Conservation (phyloP, 192 early-diverging fungal genomes). For the Diversispora epigaea region DNA sequence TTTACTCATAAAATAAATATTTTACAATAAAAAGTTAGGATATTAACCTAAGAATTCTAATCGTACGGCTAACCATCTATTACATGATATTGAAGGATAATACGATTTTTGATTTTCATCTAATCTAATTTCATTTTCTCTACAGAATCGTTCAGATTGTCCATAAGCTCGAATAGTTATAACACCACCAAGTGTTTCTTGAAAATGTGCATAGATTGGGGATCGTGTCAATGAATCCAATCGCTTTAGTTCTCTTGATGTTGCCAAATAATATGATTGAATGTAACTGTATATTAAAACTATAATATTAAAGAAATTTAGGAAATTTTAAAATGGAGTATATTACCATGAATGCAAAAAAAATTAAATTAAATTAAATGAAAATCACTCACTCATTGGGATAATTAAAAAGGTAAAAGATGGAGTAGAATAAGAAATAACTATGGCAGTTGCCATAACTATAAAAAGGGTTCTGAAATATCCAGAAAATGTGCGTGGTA, state of each 20-base stretch:
- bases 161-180: constrained; percentile 84
- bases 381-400: constrained; percentile 25
- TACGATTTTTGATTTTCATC: constrained; percentile 81
- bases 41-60: constrained; percentile 62
- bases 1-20: neutral
- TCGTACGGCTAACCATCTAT: constrained; percentile 70
- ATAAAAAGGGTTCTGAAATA: constrained; percentile 51
- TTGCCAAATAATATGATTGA: constrained; percentile 63
- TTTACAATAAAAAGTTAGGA: neutral
- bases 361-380: constrained; percentile 35
- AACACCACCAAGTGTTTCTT: constrained; percentile 73
- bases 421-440: constrained; percentile 35
- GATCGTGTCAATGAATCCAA: constrained; percentile 71
- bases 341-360: constrained; percentile 16
- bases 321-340: constrained; percentile 33
- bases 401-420: constrained; percentile 13
- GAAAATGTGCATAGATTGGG: constrained; percentile 83
- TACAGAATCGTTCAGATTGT: constrained; percentile 62
- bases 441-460: constrained; percentile 46
- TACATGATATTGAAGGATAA: constrained; percentile 68
- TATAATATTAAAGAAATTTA: constrained; percentile 46
- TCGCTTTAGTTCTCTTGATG: constrained; percentile 88
- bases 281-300: constrained; percentile 57
- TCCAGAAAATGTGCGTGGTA: constrained; percentile 55
- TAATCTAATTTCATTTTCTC: constrained; percentile 63